Conservation (phyloP, 2,329 filamentous ascomycete species). For the Corinectria fuckeliana region DNA sequence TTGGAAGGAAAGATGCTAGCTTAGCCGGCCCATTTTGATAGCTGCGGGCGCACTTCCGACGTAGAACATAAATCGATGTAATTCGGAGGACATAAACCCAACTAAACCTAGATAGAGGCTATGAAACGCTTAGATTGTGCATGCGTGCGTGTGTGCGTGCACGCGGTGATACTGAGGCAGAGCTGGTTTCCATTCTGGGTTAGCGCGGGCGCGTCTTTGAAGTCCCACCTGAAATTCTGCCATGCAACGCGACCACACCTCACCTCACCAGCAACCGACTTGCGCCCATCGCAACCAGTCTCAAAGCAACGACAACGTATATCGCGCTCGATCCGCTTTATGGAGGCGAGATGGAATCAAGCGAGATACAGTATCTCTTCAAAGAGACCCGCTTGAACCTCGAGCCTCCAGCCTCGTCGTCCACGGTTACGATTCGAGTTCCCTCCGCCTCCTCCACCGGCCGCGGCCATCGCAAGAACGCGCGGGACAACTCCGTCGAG, state of each 20-base stretch:
- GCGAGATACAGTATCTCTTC: slow-evolving; percentile 72
- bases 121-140: not conserved
- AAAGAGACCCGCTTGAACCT: slow-evolving; percentile 88
- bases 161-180: not conserved
- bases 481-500: slow-evolving; percentile 52
- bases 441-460: slow-evolving; percentile 59
- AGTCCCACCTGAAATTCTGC: slow-evolving; percentile 43
- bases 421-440: slow-evolving; percentile 74
- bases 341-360: slow-evolving; percentile 73
- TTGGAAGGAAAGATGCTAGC: slow-evolving; percentile 1
- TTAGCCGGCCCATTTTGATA: slow-evolving; percentile 6
- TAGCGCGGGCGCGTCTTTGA: slow-evolving; percentile 42
- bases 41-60: not conserved
- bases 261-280: slow-evolving; percentile 31
- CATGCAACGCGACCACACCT: slow-evolving; percentile 40
- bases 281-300: slow-evolving; percentile 35
- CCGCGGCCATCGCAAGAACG: slow-evolving; percentile 49
- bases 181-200: slow-evolving; percentile 47
- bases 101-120: not conserved
- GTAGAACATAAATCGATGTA: not conserved
- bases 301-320: slow-evolving; percentile 20
- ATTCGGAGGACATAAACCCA: not conserved
- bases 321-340: slow-evolving; percentile 44
- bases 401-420: slow-evolving; percentile 72
- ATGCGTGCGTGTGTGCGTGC: not conserved